A percentile compares a stretch with the other conserved stretches of the same genome.
Conservation (phyloP, 768 basidiomycete genomes). For the Tulasnella sp. region DNA sequence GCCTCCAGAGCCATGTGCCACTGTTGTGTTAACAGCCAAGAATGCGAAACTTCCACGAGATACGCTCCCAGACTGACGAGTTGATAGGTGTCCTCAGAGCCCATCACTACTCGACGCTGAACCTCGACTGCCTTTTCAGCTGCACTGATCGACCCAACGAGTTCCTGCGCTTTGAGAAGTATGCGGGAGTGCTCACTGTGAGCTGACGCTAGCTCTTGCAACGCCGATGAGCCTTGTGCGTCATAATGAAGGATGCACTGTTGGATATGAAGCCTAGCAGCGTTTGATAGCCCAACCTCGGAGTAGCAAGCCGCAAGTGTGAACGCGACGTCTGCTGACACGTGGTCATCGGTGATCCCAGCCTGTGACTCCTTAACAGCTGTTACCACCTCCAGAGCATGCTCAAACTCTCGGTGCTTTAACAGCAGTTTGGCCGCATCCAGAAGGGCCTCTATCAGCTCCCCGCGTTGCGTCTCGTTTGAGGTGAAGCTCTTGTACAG, state of each 20-base stretch:
- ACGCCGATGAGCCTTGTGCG: background rate
- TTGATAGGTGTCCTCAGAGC: background rate
- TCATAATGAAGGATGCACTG: background rate
- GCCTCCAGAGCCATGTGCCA: background rate
- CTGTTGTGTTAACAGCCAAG: background rate
- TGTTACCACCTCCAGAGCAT: too few species aligned
- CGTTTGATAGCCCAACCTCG: background rate
- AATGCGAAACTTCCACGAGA: background rate
- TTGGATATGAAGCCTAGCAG: background rate
- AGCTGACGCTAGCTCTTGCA: background rate
- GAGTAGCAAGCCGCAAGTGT: background rate
- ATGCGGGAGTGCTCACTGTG: constrained; percentile 10
- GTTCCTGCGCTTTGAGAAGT: background rate
- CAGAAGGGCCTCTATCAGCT: too few species aligned
- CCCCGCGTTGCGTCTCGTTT: too few species aligned
- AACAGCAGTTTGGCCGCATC: too few species aligned
- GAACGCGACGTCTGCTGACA: too few species aligned
- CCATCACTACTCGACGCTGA: background rate
- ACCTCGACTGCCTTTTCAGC: background rate
- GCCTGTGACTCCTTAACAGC: too few species aligned
- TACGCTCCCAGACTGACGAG: constrained; percentile 1
- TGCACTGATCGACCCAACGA: background rate
- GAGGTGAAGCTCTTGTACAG: too few species aligned
- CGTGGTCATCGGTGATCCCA: too few species aligned
- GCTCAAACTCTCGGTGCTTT: too few species aligned